A percentile compares a stretch with the other conserved stretches of the same genome.
Conservation (phyloP, 768 basidiomycete genomes). For the Kwoniella newhampshirensis region DNA sequence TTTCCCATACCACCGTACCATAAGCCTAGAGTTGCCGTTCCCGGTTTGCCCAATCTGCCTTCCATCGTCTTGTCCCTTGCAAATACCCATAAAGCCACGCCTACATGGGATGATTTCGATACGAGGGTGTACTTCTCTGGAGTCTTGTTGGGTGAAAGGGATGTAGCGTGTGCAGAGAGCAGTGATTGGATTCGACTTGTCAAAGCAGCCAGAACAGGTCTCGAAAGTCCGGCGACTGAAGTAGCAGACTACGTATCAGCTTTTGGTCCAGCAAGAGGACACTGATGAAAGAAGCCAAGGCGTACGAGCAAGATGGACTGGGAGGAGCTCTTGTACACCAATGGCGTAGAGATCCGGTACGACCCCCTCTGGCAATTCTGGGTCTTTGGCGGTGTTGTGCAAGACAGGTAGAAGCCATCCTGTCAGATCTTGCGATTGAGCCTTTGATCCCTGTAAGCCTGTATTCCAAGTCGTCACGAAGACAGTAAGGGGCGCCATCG, state of each 20-base stretch:
- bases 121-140: slow-evolving; percentile 69
- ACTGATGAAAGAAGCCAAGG: background rate
- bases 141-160: slow-evolving; percentile 19
- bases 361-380: slow-evolving; percentile 65
- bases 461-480: slow-evolving; percentile 71
- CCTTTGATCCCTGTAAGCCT: slow-evolving; percentile 69
- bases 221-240: slow-evolving; percentile 75
- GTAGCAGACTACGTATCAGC: background rate
- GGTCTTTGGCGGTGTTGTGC: slow-evolving; percentile 60
- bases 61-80: slow-evolving; percentile 64
- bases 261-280: background rate
- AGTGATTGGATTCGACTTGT: slow-evolving; percentile 64
- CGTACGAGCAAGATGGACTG: slow-evolving; percentile 76
- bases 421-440: slow-evolving; percentile 68
- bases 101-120: slow-evolving; percentile 77
- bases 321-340: slow-evolving; percentile 89
- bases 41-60: slow-evolving; percentile 62
- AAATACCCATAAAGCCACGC: slow-evolving; percentile 84
- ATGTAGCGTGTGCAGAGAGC: slow-evolving; percentile 44
- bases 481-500: slow-evolving; percentile 35
- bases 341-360: slow-evolving; percentile 60
- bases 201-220: slow-evolving; percentile 66
- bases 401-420: slow-evolving; percentile 85
- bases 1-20: slow-evolving; percentile 80
- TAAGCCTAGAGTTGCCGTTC: slow-evolving; percentile 68